phyloP scores from a whole-genome alignment of 495 filamentous ascomycete species.

The Melanomma pulvis-pyrius region DNA sequence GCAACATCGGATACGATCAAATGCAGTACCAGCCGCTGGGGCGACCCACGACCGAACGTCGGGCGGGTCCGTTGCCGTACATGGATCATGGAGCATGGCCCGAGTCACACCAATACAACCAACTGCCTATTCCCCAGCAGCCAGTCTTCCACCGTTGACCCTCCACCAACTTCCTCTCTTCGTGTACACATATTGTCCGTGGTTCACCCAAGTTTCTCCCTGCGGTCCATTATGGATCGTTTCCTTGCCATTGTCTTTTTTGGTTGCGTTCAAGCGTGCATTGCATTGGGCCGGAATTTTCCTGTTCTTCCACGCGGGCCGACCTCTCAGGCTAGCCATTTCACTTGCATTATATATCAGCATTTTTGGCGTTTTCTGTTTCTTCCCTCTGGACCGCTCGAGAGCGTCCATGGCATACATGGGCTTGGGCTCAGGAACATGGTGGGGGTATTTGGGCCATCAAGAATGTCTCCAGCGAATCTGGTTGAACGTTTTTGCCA shows the following conservation, averaged over 20 bases:
- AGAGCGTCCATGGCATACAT: not conserved
- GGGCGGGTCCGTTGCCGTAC: constrained; percentile 83
- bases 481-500: not conserved
- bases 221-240: not conserved
- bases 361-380: constrained; percentile 20
- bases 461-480: not conserved
- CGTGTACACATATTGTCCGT: constrained; percentile 1
- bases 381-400: not conserved
- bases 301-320: not conserved
- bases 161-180: not conserved
- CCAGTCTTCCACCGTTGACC: constrained; percentile 29
- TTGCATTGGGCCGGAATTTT: constrained; percentile 31
- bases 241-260: constrained; percentile 14
- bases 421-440: not conserved
- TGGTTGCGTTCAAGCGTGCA: constrained; percentile 37
- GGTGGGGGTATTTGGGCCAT: not conserved
- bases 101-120: constrained; percentile 21
- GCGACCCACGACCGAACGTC: constrained; percentile 70
- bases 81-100: constrained; percentile 43
- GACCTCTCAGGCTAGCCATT: not conserved
- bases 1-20: constrained; percentile 66
- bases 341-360: constrained; percentile 2
- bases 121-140: constrained; percentile 31
- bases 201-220: no score
- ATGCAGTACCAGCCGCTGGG: constrained; percentile 97